Evolutionary conservation across 768 basidiomycete genomes (phyloP), one percentile per base, ranked within the genome.

Genomic region (Pisolithus marmoratus): DNA sequence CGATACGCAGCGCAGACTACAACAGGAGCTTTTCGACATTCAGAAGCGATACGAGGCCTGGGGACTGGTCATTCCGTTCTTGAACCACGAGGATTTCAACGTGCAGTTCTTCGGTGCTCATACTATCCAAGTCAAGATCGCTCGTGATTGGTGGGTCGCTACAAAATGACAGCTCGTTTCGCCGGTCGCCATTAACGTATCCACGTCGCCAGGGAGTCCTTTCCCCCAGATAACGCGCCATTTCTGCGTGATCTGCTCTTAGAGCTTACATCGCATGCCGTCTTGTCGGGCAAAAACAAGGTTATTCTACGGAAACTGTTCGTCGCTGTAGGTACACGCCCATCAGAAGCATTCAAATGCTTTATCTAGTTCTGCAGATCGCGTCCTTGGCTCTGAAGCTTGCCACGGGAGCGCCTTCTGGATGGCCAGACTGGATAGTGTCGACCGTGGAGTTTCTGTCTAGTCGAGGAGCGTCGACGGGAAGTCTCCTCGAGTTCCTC

Each of bases 61-160:
- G 91, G 90, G 88, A 8, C 71, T 94, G 44, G 82, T 92, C 19
- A 76, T 88, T 34, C 90, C 90, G 0, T 77, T 94, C 56, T 70
- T 93, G 23, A 75, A 83, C 14, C 75, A 86, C 60, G 70, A 74
- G 26, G 87, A 94, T 66, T 76, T 77, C 48, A 91, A 91, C 61
- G 90, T 95, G 9, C 88, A 94, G 65, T 97, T 95, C 76, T 95
- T 92, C 62, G 92, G 93, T 2, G 93, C 94, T 5, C 94, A 96
- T 60, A 96, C 91, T 0, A 82, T 87, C 2, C 91, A 94, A 63
- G 89, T 94, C 55, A 97, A 97, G 78, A 91, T 95, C 56, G 83
- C 87, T 14, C 74, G 94, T 56, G 94, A 95, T 66, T 95, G 93
- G 93, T 94, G 64, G 56, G 79, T 66, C 46, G 4, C 29, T 46